Percentiles rank a stretch among this genome's conserved stretches.
phyloP scores from a whole-genome alignment of 805 yeast genomes.

The Isabelozyma gotoi region DNA sequence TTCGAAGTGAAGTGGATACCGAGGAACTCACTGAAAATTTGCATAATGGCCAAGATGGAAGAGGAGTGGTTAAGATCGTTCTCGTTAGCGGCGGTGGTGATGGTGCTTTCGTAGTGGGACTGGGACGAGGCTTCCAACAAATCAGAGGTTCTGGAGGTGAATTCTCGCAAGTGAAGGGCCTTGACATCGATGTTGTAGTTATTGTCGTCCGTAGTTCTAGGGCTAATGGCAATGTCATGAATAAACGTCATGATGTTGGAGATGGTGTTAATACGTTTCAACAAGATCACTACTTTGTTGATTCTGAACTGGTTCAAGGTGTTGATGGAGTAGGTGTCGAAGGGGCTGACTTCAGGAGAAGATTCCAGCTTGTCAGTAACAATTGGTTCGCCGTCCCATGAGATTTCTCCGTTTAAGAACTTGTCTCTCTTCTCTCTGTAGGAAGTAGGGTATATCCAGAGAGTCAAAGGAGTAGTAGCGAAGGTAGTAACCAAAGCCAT shows the following conservation, averaged over 20 bases:
- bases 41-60: slow-evolving; percentile 34
- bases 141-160: slow-evolving; percentile 70
- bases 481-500: slow-evolving; percentile 82
- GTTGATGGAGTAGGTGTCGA: slow-evolving; percentile 6
- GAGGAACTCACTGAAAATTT: slow-evolving; percentile 31
- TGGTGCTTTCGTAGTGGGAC: slow-evolving; percentile 10
- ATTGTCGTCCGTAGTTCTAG: slow-evolving; percentile 10
- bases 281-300: slow-evolving; percentile 24
- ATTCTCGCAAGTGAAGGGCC: slow-evolving; percentile 56
- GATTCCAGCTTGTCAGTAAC: not conserved
- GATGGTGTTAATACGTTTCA: slow-evolving; percentile 31
- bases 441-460: slow-evolving; percentile 57
- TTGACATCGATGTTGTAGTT: slow-evolving; percentile 30
- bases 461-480: slow-evolving; percentile 74
- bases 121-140: slow-evolving; percentile 60
- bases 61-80: slow-evolving; percentile 27
- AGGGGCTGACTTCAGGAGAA: not conserved
- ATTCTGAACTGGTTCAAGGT: slow-evolving; percentile 18
- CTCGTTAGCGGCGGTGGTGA: slow-evolving; percentile 14
- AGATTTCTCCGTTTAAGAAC: slow-evolving; percentile 22
- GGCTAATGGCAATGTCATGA: slow-evolving; percentile 21
- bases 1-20: slow-evolving; percentile 24
- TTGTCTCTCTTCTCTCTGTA: slow-evolving; percentile 53
- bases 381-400: slow-evolving; percentile 24
- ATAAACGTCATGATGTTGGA: slow-evolving; percentile 33